Evolutionary conservation across 139 green algal species (phyloP).

Genomic region (Picochlorum sp.): DNA sequence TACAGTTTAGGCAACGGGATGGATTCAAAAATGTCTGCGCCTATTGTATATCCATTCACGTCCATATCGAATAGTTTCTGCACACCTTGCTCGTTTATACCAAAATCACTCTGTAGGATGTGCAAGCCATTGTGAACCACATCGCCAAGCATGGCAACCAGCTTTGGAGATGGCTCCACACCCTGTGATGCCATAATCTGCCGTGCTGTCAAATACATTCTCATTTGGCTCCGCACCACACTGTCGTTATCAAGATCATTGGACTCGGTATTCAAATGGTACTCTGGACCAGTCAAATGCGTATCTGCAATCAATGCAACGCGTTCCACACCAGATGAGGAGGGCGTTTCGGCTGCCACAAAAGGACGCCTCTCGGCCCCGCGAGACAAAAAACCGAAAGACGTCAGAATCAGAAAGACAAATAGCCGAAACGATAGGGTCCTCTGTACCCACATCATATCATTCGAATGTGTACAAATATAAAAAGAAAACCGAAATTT

Average conservation of each 20-base stretch:
- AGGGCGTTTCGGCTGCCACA: too few relatives aligned
- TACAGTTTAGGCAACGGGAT: not conserved
- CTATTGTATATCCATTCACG: constrained; percentile 1
- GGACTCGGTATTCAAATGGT: not conserved
- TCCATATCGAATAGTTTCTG: not conserved
- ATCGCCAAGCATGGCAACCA: not conserved
- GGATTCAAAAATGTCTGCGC: not conserved
- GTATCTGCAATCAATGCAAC: not conserved
- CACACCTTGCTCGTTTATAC: not conserved
- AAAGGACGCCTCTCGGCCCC: too few relatives aligned
- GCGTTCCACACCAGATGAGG: too few relatives aligned
- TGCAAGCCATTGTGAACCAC: not conserved
- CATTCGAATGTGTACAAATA: too few relatives aligned
- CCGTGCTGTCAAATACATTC: not conserved
- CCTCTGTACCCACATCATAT: too few relatives aligned
- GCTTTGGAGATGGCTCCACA: not conserved
- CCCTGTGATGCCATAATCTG: not conserved
- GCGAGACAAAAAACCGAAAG: too few relatives aligned
- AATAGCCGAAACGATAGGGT: too few relatives aligned
- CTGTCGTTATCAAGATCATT: not conserved
- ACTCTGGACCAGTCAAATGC: not conserved
- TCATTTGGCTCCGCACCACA: constrained; percentile 3
- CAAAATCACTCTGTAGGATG: not conserved
- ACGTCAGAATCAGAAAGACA: too few relatives aligned
- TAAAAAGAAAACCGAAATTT: too few relatives aligned